Evolutionary conservation across 768 basidiomycete genomes (phyloP), one percentile per base, ranked within the genome.

Genomic region (Cystobasidiopsis lactophilus): DNA sequence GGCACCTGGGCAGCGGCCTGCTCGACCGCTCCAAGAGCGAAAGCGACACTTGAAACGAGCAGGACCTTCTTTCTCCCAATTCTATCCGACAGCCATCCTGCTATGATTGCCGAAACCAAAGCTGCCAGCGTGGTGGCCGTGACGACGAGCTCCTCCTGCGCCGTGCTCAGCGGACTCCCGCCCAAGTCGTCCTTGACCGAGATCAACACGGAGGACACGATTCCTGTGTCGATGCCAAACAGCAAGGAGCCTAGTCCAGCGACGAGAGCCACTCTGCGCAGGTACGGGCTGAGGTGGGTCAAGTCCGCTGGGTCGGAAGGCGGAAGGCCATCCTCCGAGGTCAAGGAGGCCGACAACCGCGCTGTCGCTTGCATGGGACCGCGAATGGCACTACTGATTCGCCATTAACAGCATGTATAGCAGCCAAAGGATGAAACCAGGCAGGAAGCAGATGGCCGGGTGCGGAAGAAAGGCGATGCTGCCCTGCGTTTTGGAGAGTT

Each of bases 1-100:
- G 38, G 56, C 10, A 56, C 52, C 31, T 52, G 43, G 7, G 59
- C 57, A 0, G 53, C 52, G 0, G 55, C 53, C 50, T 58, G 57
- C 27, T 58, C 57, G 1, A 58, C 24, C 14, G 59, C 59, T 2
- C 59, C 59, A 2, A 57, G 3, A 3, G 39, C 18, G 21, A 60
- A 60, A 13, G 57, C 26, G 27, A 55, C 52, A 2, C 50, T 52
- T 2, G 52, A 41, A 1, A 33, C 19, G 3, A 60, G 9, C 18
- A 60, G 48, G 26, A 54, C 53, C 14, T 41, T 38, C 31, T 58
- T 60, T 11, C 57, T 27, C 5, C 59, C 59, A 2, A 18, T 30
- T 19, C 51, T 26, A 23, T 60, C 56, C 0, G 58, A 50, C 0
- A 55, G 9, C 16, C 38, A 30, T 7, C 53, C 51, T 1, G 60